These are phyloP conservation scores for Magnolia changhungtana DNA, from an alignment of 164 flowering plant genomes.

Conservation along the genomic window DNA sequence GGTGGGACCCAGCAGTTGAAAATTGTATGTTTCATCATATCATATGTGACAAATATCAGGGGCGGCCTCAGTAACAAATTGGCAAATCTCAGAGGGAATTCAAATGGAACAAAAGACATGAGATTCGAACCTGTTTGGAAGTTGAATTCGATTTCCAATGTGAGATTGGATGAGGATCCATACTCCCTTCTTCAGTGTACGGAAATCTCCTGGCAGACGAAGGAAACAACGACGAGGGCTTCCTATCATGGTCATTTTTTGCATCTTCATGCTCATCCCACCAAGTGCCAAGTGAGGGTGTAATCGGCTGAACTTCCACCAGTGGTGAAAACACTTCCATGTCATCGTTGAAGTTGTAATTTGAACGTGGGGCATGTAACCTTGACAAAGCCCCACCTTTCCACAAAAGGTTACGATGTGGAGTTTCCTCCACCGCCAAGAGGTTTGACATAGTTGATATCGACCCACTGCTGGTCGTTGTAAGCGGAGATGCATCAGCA, in stretches of 20 bases:
- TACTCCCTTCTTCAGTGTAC: constrained; percentile 49
- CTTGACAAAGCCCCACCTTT: constrained; percentile 61
- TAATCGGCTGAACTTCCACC: constrained; percentile 88
- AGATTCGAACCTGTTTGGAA: constrained; percentile 56
- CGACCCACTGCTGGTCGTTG: constrained; percentile 37
- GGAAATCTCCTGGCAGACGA: constrained; percentile 56
- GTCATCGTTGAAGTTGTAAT: constrained; percentile 77
- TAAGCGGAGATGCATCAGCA: constrained; percentile 39
- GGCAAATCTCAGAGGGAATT: neutral
- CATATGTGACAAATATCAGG: neutral
- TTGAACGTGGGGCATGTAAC: constrained; percentile 64
- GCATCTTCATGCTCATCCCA: constrained; percentile 56
- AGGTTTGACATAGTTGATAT: constrained; percentile 30
- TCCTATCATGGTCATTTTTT: constrained; percentile 69
- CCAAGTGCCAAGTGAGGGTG: constrained; percentile 71
- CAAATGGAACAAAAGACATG: neutral
- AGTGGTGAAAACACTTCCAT: constrained; percentile 99
- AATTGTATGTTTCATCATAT: neutral
- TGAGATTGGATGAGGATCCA: constrained; percentile 48
- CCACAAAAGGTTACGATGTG: constrained; percentile 54
- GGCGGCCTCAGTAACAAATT: neutral
- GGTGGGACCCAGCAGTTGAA: neutral
- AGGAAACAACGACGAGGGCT: constrained; percentile 52
- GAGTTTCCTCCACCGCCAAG: constrained; percentile 67
- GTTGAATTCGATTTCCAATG: constrained; percentile 76